Evolutionary conservation across 371 early-diverging fungal genomes (phyloP).

Genomic region (Rhizopus arrhizus): DNA sequence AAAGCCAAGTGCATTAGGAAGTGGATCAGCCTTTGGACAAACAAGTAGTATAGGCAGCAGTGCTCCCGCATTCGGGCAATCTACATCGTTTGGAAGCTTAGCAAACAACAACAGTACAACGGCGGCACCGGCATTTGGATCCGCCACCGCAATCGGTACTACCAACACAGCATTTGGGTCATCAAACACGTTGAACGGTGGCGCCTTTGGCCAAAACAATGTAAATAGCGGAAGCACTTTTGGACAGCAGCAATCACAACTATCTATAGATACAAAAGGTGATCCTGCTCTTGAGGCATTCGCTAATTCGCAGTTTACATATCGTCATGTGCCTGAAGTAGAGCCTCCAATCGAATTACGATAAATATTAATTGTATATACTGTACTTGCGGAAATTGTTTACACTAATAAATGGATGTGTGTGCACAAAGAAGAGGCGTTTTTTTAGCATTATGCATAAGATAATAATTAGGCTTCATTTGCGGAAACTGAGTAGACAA

Average conservation of each 20-base stretch:
- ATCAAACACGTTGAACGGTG: neutral
- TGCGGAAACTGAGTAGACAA: too few species aligned
- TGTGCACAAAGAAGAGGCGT: neutral
- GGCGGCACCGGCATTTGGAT: conserved; percentile 6
- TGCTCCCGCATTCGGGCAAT: neutral
- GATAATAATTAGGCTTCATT: too few species aligned
- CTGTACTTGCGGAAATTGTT: too few species aligned
- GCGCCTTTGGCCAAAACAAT: conserved; percentile 20
- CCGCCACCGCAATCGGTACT: conserved; percentile 17
- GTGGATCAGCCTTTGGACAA: conserved; percentile 33
- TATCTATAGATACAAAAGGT: conserved; percentile 4
- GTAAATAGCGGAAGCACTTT: conserved; percentile 14
- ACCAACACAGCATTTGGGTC: conserved; percentile 14
- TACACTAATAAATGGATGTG: too few species aligned
- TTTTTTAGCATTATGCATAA: neutral
- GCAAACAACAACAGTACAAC: conserved; percentile 5
- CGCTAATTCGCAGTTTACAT: conserved; percentile 39
- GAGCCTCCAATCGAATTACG: conserved; percentile 49
- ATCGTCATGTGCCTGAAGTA: conserved; percentile 49
- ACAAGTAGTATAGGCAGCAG: conserved; percentile 15
- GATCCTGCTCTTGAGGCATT: conserved; percentile 41
- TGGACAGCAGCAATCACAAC: conserved; percentile 3
- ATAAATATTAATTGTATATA: neutral
- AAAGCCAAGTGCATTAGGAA: neutral
- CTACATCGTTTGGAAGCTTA: neutral